These are phyloP conservation scores for Phalaenopsis aphrodite DNA, from an alignment of 106 monocot genomes.

Conservation along the genomic window DNA sequence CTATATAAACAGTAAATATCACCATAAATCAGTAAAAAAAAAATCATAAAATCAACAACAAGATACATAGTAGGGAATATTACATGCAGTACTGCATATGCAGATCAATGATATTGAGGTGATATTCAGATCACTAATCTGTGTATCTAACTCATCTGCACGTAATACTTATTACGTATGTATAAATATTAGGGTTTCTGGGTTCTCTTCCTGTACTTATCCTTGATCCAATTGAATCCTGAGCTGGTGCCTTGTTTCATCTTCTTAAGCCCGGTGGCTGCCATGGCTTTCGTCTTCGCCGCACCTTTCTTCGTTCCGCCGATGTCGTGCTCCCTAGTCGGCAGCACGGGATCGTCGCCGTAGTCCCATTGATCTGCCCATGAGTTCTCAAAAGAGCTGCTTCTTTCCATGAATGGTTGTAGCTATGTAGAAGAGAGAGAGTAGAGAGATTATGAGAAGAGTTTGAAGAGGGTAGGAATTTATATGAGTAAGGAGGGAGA, in stretches of 20 bases:
- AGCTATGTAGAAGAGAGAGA: background rate
- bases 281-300: conserved; percentile 41
- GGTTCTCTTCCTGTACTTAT: conserved; percentile 43
- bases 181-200: background rate
- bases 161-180: too few species aligned
- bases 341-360: conserved; percentile 20
- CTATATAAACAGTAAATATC: too few species aligned
- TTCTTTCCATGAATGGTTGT: conserved; percentile 35
- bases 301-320: conserved; percentile 9
- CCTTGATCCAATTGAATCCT: conserved; percentile 79
- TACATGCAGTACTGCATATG: too few species aligned
- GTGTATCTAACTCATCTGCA: too few species aligned
- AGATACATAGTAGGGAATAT: too few species aligned
- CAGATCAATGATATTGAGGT: too few species aligned
- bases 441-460: background rate
- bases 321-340: conserved; percentile 9
- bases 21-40: too few species aligned
- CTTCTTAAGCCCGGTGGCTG: conserved; percentile 45
- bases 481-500: background rate
- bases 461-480: background rate
- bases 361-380: conserved; percentile 99
- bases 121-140: too few species aligned
- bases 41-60: too few species aligned
- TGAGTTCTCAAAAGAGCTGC: conserved; percentile 41
- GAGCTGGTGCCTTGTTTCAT: conserved; percentile 45